Base-by-base conservation (phyloP, 148 eudicot genomes). In the Fagopyrum homotropicum region DNA sequence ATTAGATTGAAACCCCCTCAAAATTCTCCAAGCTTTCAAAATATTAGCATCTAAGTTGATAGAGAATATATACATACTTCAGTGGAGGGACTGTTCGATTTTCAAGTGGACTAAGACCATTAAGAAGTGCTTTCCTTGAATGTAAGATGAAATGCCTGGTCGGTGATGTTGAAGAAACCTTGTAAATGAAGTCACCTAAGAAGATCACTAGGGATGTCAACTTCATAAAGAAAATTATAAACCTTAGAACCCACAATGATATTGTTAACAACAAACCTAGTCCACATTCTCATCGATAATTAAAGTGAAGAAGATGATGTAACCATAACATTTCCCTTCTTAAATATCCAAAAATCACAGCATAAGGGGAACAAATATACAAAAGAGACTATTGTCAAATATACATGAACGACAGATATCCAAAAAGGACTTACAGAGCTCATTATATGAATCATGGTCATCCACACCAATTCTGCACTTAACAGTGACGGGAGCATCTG, bases 381-480 rank as follows among this genome's bases (percentile, higher is more conserved):
- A 61, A 61, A 5, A 16, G 68, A 9, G 40, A 60, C 22, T 14
- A 29, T 29, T 2, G 22, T 9, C 14, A n/a, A 35, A 35, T 7
- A 14, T 14, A 63, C 40, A 35, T 66, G 47, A 49, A 68, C 35
- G 43, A 56, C 72, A 8, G 61, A 49, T 17, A 66, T 14, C 57
- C 22, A 30, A 79, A 72, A 61, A 46, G 66, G 45, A 79, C 97
- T 90, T 82, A 95, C 99, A 95, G 51, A 95, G 96, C 70, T 95
- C 94, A 81, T 89, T 85, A 78, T 95, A 94, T 59, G 99, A 95
- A 83, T 95, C 99, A 64, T 85, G 92, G 75, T 95, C 80, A 81
- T 95, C 99, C 51, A 95, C 96, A 79, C 99, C 99, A 81, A 92
- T 92, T 70, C 99, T 88, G 81, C 99, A 95, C 78, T 95, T 95